Evolutionary conservation across 352 stramenopile genomes (phyloP).

Genomic region (Globisporangium splendens): DNA sequence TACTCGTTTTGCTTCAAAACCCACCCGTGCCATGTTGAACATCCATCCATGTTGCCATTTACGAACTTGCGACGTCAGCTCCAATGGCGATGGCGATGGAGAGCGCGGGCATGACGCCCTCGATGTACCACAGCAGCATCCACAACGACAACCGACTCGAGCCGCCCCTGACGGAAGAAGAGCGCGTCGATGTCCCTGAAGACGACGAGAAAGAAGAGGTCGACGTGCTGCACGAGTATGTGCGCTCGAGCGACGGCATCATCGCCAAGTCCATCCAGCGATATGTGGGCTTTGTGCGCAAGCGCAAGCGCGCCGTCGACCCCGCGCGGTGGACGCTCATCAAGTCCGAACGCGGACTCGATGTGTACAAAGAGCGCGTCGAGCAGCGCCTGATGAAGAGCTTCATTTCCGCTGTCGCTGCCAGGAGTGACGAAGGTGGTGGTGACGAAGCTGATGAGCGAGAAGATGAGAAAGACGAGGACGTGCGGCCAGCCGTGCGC

Average conservation of each 20-base stretch:
- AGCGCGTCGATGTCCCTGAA: background rate
- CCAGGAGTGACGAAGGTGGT: too few relatives aligned
- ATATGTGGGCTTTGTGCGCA: conserved; percentile 45
- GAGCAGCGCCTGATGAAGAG: conserved; percentile 18
- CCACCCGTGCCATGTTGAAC: too few relatives aligned
- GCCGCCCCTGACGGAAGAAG: background rate
- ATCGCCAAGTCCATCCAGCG: conserved; percentile 47
- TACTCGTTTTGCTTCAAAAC: too few relatives aligned
- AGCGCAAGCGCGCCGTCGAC: conserved; percentile 34
- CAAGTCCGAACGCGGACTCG: conserved; percentile 35
- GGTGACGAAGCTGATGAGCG: too few relatives aligned
- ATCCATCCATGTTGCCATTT: too few relatives aligned
- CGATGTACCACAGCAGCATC: background rate
- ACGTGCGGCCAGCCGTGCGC: too few relatives aligned
- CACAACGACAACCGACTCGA: background rate
- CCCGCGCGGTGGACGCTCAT: conserved; percentile 34
- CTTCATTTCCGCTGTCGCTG: conserved; percentile 1
- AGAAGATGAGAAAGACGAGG: too few relatives aligned
- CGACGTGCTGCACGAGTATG: conserved; percentile 33
- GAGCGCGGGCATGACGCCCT: too few relatives aligned
- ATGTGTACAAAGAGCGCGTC: conserved; percentile 52
- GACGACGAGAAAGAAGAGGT: background rate
- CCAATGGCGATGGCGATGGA: too few relatives aligned
- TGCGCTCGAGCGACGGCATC: conserved; percentile 45
- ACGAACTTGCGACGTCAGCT: too few relatives aligned